A percentile compares a stretch with the other conserved stretches of the same genome.
Evolutionary conservation across 208 protist genomes (phyloP).

Genomic region (Leishmania aethiopica): DNA sequence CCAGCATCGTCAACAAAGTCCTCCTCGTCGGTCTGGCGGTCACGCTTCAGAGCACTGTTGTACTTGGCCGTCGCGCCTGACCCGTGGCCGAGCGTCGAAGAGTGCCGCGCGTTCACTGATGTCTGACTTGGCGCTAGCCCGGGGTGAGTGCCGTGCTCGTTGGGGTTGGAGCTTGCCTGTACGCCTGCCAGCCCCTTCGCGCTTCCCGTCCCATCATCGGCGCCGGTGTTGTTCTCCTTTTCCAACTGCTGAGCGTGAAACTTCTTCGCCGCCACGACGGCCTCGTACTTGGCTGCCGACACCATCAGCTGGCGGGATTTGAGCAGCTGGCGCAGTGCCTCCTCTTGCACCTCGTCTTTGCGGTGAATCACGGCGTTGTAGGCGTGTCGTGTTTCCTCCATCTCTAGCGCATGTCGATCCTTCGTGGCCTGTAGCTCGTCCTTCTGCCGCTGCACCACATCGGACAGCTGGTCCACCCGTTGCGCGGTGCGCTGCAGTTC

Average conservation of each 20-base stretch:
- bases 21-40: slow-evolving; percentile 24
- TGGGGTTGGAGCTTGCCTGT: not conserved
- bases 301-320: slow-evolving; percentile 48
- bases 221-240: slow-evolving; percentile 23
- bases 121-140: not conserved
- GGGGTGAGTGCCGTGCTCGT: not conserved
- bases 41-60: slow-evolving; percentile 38
- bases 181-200: not conserved
- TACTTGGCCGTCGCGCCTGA: not conserved
- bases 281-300: slow-evolving; percentile 46
- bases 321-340: slow-evolving; percentile 52
- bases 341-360: slow-evolving; percentile 58
- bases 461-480: slow-evolving; percentile 50
- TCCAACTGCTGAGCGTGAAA: slow-evolving; percentile 1
- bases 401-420: slow-evolving; percentile 46
- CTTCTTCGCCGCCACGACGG: slow-evolving; percentile 26
- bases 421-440: slow-evolving; percentile 38
- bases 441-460: slow-evolving; percentile 48
- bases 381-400: slow-evolving; percentile 44
- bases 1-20: slow-evolving; percentile 14
- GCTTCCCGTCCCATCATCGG: not conserved
- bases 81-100: not conserved
- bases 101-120: slow-evolving; percentile 9
- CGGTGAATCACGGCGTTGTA: slow-evolving; percentile 45
- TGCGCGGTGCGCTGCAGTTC: slow-evolving; percentile 43